These are phyloP conservation scores for Paradendryphiella salina DNA, from an alignment of 2,329 filamentous ascomycete genomes.

Conservation along the genomic window DNA sequence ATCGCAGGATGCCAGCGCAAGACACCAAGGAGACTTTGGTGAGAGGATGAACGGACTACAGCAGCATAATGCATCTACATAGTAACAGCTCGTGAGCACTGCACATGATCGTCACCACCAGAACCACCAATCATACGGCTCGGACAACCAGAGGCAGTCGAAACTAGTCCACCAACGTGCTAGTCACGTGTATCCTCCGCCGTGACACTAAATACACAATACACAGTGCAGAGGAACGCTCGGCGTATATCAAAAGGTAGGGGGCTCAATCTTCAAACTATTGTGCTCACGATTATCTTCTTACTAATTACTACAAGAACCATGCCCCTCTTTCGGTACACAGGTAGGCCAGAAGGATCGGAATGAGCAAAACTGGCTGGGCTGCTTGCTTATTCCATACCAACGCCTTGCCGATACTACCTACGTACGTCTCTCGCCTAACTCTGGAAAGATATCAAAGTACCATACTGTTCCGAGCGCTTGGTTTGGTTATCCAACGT, in stretches of 20 bases:
- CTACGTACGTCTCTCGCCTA: neutral
- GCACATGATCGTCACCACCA: constrained; percentile 13
- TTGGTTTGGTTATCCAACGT: neutral
- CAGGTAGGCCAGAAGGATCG: neutral
- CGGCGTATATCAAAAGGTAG: neutral
- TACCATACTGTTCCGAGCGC: neutral
- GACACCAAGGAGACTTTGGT: neutral
- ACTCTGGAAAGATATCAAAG: neutral
- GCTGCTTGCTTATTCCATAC: neutral
- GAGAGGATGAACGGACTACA: neutral
- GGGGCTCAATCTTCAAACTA: too few relatives aligned
- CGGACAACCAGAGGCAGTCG: neutral
- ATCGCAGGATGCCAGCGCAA: constrained; percentile 3
- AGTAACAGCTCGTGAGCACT: constrained; percentile 2
- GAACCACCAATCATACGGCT: constrained; percentile 4
- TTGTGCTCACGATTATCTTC: neutral
- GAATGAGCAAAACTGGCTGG: neutral
- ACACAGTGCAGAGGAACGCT: neutral
- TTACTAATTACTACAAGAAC: neutral
- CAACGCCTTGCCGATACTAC: neutral
- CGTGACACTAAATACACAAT: neutral
- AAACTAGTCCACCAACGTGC: constrained; percentile 1
- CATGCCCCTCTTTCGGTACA: neutral
- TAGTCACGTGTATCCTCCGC: neutral
- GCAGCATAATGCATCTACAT: neutral